A percentile compares a stretch with the other conserved stretches of the same genome.
Conservation (phyloP, 805 yeast genomes). For the Yamadazyma kitorensis region DNA sequence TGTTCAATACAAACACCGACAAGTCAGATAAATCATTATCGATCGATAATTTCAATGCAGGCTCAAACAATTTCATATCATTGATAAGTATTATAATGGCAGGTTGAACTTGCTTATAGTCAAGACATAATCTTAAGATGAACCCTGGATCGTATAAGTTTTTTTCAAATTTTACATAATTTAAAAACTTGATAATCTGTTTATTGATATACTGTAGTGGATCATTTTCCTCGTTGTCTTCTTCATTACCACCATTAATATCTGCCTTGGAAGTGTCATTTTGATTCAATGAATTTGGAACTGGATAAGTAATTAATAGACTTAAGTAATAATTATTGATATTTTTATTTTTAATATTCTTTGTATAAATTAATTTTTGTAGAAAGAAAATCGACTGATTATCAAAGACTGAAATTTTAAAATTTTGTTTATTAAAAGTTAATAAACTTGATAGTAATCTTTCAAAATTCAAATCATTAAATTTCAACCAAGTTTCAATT, state of each 20-base stretch:
- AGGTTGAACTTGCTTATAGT: constrained; percentile 53
- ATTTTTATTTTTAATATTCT: constrained; percentile 38
- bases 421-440: constrained; percentile 53
- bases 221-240: constrained; percentile 5
- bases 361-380: constrained; percentile 43
- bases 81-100: constrained; percentile 73
- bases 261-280: constrained; percentile 3
- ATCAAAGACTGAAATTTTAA: constrained; percentile 35
- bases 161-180: constrained; percentile 21
- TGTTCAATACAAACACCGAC: constrained; percentile 39
- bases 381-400: constrained; percentile 71
- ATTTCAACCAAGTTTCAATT: constrained; percentile 73
- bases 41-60: constrained; percentile 76
- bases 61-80: constrained; percentile 64
- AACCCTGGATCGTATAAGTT: constrained; percentile 63
- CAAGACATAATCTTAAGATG: constrained; percentile 69
- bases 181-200: constrained; percentile 32
- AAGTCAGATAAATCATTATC: constrained; percentile 54
- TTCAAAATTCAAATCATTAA: constrained; percentile 52
- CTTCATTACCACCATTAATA: not conserved
- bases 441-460: constrained; percentile 74
- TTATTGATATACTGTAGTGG: constrained; percentile 14
- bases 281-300: constrained; percentile 4
- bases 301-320: constrained; percentile 51
- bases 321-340: constrained; percentile 72